These are phyloP conservation scores for Eimeria sp. DNA, from an alignment of 169 alveolate species.

Conservation along the genomic window DNA sequence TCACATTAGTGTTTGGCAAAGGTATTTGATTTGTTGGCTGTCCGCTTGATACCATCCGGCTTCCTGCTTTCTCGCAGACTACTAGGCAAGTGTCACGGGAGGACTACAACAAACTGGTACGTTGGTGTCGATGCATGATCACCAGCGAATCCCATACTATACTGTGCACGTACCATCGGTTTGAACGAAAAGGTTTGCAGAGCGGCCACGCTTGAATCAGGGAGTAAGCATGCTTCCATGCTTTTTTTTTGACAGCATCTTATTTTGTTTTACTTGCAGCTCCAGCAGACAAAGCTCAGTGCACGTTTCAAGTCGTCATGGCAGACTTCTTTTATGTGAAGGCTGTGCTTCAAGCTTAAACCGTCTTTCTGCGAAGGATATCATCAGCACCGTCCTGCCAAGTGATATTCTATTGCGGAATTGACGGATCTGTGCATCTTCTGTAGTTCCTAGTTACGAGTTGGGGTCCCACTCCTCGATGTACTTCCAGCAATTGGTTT, in stretches of 20 bases:
- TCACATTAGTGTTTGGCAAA: neutral
- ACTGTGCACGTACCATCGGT: neutral
- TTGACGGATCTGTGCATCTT: neutral
- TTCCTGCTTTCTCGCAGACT: neutral
- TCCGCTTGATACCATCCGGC: neutral
- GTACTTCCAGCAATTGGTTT: neutral
- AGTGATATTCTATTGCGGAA: neutral
- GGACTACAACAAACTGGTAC: slow-evolving; percentile 58
- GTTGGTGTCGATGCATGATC: neutral
- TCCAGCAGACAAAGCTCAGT: slow-evolving; percentile 31
- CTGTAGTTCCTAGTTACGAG: neutral
- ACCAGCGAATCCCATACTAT: neutral
- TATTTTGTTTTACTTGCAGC: slow-evolving; percentile 21
- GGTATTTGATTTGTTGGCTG: neutral
- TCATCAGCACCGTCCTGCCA: neutral
- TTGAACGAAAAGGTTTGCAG: neutral
- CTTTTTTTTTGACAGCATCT: neutral
- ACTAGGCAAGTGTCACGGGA: slow-evolving; percentile 31
- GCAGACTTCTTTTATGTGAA: slow-evolving; percentile 62
- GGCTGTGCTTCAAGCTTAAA: neutral
- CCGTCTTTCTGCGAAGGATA: neutral
- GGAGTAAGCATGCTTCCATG: neutral
- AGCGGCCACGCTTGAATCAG: neutral
- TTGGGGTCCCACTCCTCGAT: neutral
- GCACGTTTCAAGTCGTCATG: slow-evolving; percentile 64